phyloP scores from a whole-genome alignment of 2,329 filamentous ascomycete species.

The Aspergillus sp. region DNA sequence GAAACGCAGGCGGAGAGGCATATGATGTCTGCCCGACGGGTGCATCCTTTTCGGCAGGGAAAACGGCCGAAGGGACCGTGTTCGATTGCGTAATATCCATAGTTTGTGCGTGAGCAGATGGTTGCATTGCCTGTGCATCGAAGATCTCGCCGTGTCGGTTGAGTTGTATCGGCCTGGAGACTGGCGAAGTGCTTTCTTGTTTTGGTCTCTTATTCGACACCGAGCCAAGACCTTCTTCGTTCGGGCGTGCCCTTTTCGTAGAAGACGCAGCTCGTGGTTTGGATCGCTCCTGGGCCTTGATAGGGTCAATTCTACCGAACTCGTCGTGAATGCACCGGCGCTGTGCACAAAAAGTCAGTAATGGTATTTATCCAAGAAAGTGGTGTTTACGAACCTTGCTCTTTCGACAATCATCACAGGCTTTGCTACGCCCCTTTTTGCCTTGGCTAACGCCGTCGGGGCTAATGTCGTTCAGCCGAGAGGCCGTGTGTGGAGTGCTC shows the following conservation, averaged over 20 bases:
- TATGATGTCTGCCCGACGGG: constrained; percentile 28
- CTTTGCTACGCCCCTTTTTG: constrained; percentile 61
- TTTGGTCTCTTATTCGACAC: constrained; percentile 32
- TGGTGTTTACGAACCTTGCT: constrained; percentile 55
- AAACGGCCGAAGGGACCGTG: constrained; percentile 10
- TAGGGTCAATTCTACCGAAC: constrained; percentile 60
- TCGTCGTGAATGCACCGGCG: constrained; percentile 67
- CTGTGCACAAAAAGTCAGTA: constrained; percentile 36
- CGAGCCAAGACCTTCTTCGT: constrained; percentile 35
- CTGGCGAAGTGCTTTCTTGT: constrained; percentile 31
- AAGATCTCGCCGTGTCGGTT: constrained; percentile 16
- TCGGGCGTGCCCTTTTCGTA: constrained; percentile 52
- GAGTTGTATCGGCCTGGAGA: constrained; percentile 21
- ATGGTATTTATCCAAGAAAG: neutral
- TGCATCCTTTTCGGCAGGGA: constrained; percentile 17
- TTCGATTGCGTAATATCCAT: constrained; percentile 4
- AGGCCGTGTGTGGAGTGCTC: constrained; percentile 25
- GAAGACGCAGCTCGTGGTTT: constrained; percentile 57
- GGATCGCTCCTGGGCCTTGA: constrained; percentile 61
- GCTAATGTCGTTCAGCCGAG: constrained; percentile 28
- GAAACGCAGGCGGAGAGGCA: constrained; percentile 36
- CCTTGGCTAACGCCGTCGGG: constrained; percentile 39
- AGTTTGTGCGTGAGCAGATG: constrained; percentile 6
- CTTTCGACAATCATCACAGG: constrained; percentile 64
- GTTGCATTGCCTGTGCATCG: constrained; percentile 13